Evolutionary conservation across 768 basidiomycete species (phyloP), one percentile per base, ranked within the genome.

Genomic region (Boletales sp.): DNA sequence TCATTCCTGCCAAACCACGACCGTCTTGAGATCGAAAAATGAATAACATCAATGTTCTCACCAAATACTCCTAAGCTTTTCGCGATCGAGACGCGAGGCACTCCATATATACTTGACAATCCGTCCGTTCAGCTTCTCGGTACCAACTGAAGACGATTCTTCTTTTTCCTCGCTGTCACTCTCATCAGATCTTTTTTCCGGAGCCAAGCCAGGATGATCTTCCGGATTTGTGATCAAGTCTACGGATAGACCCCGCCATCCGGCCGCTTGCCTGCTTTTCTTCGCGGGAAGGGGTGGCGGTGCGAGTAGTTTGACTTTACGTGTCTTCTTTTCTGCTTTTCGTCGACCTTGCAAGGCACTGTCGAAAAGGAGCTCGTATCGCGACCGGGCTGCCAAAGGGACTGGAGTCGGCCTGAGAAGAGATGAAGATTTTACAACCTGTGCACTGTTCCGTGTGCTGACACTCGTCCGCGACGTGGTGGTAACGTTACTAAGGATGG

Each of bases 171-270:
- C 60, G n/a, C 45, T 39, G 30, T 46, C 53, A 35, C 35, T 58
- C 25, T 56, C 52, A 19, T 45, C 50, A 3, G 8, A 54, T 19
- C 55, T 57, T 30, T 61, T 53, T 31, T 34, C 49, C 45, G 41
- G 21, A 41, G 60, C 43, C 43, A 48, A 21, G 44, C 32, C 50
- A 28, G 47, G 50, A 45, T 66, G 62, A 34, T 70, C 73, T 32
- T 73, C 74, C 3, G 70, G 66, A 49, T 68, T 72, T 11, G 78
- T 77, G 46, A 83, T 80, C 46, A 84, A 66, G 62, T 88, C 87
- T 28, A 87, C 79, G 2, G 85, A 86, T 36, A 85, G 61, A 9
- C 82, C 86, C 39, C 86, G 72, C 88, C 88, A 91, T 3, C 88
- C 88, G 4, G 79, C 81, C 1, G 85, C 82, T 49, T 82, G 78